phyloP scores from a whole-genome alignment of 148 eudicot genomes.

The Simmondsia chinensis region DNA sequence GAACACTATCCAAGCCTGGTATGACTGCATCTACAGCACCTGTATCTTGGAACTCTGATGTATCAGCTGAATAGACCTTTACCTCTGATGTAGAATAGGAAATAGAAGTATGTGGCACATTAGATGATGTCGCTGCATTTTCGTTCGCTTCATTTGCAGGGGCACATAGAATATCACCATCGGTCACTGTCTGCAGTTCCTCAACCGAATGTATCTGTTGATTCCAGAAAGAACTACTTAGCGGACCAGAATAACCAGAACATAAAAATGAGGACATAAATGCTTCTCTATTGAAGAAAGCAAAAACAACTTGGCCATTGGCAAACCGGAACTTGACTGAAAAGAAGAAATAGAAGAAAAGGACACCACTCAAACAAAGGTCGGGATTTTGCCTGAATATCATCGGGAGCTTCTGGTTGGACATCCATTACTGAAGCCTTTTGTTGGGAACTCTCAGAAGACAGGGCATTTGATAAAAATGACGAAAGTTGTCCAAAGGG shows the following conservation, averaged over 20 bases:
- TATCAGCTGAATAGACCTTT: conserved; percentile 21
- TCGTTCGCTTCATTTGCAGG: conserved; percentile 20
- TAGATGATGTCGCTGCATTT: conserved; percentile 14
- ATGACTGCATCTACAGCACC: conserved; percentile 44
- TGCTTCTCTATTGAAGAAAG: too few species aligned
- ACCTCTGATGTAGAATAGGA: conserved; percentile 22
- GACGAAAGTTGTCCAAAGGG: conserved; percentile 50
- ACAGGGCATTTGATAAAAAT: conserved; percentile 40
- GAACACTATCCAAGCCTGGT: conserved; percentile 73
- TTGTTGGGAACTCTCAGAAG: conserved; percentile 24
- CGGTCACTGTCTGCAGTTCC: conserved; percentile 22
- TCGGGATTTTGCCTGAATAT: conserved; percentile 38
- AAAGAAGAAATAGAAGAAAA: conserved; percentile 1
- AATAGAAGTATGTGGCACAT: conserved; percentile 25
- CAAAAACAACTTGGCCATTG: not conserved
- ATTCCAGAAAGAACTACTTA: conserved; percentile 11
- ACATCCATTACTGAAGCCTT: conserved; percentile 25
- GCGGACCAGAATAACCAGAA: too few species aligned
- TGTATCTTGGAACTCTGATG: conserved; percentile 37
- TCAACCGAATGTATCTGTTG: conserved; percentile 32
- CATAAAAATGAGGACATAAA: too few species aligned
- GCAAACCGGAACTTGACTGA: not conserved
- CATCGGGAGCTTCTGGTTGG: conserved; percentile 23
- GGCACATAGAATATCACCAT: conserved; percentile 18
- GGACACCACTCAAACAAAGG: not conserved